Evolutionary conservation across 305 asterid species (phyloP).

Genomic region (Caryopteris hybrid): DNA sequence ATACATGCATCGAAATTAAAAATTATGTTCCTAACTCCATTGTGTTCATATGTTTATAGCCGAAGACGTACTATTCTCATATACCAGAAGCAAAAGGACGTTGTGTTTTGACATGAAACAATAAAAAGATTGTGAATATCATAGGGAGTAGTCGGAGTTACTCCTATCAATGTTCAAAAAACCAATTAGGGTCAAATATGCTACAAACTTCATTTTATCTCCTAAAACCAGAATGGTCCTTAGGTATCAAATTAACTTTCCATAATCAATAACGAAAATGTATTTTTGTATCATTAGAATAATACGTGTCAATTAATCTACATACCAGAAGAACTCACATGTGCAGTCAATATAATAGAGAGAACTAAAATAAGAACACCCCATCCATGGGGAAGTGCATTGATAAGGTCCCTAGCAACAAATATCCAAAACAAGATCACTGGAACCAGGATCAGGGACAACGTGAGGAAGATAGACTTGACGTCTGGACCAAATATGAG

Average conservation of each 20-base stretch:
- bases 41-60: too few relatives aligned
- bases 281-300: not conserved
- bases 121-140: too few relatives aligned
- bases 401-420: slow-evolving; percentile 33
- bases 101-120: too few relatives aligned
- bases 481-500: slow-evolving; percentile 54
- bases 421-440: slow-evolving; percentile 38
- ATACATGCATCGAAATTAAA: not conserved
- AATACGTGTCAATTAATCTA: not conserved
- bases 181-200: not conserved
- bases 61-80: not conserved
- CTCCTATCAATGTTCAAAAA: not conserved
- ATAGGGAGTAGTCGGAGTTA: too few relatives aligned
- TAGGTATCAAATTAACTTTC: not conserved
- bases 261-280: not conserved
- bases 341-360: slow-evolving; percentile 31
- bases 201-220: too few relatives aligned
- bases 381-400: slow-evolving; percentile 16
- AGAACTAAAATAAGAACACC: slow-evolving; percentile 26
- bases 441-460: slow-evolving; percentile 44
- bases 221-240: too few relatives aligned
- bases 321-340: slow-evolving; percentile 33
- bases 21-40: not conserved
- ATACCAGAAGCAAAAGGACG: not conserved
- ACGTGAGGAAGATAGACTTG: slow-evolving; percentile 40